Evolutionary conservation across 805 yeast species (phyloP), one percentile per base, ranked within the genome.

Genomic region (Kuraishia hungarica): DNA sequence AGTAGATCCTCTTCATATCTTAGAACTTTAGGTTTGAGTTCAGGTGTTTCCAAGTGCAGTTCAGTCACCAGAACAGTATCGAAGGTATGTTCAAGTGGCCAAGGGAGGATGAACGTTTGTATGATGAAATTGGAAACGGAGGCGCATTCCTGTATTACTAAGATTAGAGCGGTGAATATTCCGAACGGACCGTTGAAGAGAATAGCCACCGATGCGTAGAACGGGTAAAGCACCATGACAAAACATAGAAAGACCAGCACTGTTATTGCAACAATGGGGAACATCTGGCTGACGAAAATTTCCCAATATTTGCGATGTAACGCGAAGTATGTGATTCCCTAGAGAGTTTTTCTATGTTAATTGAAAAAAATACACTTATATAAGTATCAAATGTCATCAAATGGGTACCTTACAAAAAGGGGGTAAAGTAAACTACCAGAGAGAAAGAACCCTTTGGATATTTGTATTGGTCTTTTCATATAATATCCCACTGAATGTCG

Each of bases 91-190:
- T 54, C 57, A 6, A 71, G 56, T 1, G 73, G 70, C 1, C 54
- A 55, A 2, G 74, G 73, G 19, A 73, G 57, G 2, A 73, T 57
- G n/a, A 70, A 53, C 2, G 55, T 46, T 20, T 65, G 64, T 43
- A 66, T 62, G 43, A 72, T 61, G 22, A 65, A 56, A 28, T 64
- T 60, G 8, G 70, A 64, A 50, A 71, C 53, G 23, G 67, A 64
- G 8, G 63, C 62, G 19, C 70, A 57, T 50, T 68, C 61, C 51
- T 72, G 75, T 39, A 69, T 58, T 1, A 66, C 59, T 1, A 69
- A 55, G 2, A 61, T 21, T 1, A 70, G 67, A 8, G 68, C 70
- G 1, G 69, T 62, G 7, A 61, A 10, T 5, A 62, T 24, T 52
- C 64, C 50, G 1, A 62, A 49, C 1, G 58, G 2, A 1, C 63